Evolutionary conservation across 805 yeast species (phyloP).

Genomic region (Cyberlindnera mycetangii): DNA sequence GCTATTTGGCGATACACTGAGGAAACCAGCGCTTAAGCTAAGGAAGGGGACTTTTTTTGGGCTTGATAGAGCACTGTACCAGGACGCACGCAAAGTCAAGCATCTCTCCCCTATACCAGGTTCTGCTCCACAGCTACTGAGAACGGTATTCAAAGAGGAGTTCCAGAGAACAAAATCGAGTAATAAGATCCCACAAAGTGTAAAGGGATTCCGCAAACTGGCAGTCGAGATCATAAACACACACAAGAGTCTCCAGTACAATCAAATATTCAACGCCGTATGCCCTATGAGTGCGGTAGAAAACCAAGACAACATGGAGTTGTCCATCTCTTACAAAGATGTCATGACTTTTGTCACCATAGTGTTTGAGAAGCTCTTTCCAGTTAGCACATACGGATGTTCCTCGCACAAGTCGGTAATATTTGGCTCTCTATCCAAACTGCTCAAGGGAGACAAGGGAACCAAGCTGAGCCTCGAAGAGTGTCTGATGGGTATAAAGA

Average conservation of each 20-base stretch:
- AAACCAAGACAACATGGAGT: conserved; percentile 29
- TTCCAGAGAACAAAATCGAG: conserved; percentile 13
- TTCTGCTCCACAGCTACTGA: conserved; percentile 1
- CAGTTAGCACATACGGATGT: conserved; percentile 52
- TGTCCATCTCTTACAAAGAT: conserved; percentile 29
- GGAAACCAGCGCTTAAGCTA: background rate
- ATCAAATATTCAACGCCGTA: conserved; percentile 34
- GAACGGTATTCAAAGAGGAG: conserved; percentile 14
- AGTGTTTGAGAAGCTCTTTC: conserved; percentile 47
- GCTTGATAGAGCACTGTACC: conserved; percentile 18
- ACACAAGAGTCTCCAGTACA: conserved; percentile 36
- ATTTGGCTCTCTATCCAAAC: conserved; percentile 33
- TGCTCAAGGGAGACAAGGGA: conserved; percentile 37
- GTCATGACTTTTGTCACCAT: conserved; percentile 44
- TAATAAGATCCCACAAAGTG: conserved; percentile 25
- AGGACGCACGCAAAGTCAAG: background rate
- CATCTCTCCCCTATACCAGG: conserved; percentile 16
- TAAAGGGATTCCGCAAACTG: conserved; percentile 19
- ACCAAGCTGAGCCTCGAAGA: conserved; percentile 34
- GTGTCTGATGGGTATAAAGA: conserved; percentile 35
- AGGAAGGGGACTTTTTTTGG: background rate
- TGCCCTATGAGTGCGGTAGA: conserved; percentile 25
- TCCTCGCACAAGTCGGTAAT: conserved; percentile 43
- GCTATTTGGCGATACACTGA: conserved; percentile 18
- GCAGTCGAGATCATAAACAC: conserved; percentile 27